A percentile compares a stretch with the other conserved stretches of the same genome.
phyloP scores from a whole-genome alignment of 495 filamentous ascomycete genomes.

The Aspergillus wentii region DNA sequence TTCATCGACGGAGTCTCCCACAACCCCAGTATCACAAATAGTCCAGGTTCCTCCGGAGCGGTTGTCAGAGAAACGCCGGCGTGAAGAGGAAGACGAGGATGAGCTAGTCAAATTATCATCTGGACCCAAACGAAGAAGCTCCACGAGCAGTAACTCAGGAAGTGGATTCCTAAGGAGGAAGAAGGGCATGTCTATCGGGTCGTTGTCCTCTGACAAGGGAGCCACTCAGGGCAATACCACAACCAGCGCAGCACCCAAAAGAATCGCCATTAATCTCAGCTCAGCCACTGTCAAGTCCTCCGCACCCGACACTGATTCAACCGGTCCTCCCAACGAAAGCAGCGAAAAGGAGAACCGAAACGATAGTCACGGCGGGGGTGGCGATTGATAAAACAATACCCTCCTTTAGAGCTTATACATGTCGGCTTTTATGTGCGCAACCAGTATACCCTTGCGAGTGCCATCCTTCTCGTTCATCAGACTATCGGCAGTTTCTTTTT shows the following conservation, averaged over 20 bases:
- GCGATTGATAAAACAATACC: conserved; percentile 10
- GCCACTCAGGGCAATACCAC: conserved; percentile 8
- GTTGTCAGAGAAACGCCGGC: conserved; percentile 83
- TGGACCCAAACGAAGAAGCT: conserved; percentile 61
- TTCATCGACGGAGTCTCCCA: conserved; percentile 19
- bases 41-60: conserved; percentile 58
- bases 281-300: conserved; percentile 19
- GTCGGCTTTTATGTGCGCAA: not conserved
- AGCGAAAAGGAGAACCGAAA: conserved; percentile 37
- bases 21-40: conserved; percentile 24
- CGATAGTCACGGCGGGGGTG: conserved; percentile 24
- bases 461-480: not conserved
- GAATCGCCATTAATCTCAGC: not conserved
- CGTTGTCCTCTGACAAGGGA: conserved; percentile 26
- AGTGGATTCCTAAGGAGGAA: conserved; percentile 35
- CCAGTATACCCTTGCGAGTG: too few species aligned
- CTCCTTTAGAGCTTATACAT: conserved; percentile 8
- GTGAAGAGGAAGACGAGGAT: conserved; percentile 86
- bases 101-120: conserved; percentile 67
- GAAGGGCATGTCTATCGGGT: conserved; percentile 34
- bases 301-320: conserved; percentile 8
- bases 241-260: not conserved
- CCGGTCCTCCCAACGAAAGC: conserved; percentile 10
- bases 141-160: conserved; percentile 31
- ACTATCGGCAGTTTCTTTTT: conserved; percentile 5